Evolutionary conservation across 1,284 basidiomycete genomes (phyloP).

Genomic region (Afroboletus lepidellus): DNA sequence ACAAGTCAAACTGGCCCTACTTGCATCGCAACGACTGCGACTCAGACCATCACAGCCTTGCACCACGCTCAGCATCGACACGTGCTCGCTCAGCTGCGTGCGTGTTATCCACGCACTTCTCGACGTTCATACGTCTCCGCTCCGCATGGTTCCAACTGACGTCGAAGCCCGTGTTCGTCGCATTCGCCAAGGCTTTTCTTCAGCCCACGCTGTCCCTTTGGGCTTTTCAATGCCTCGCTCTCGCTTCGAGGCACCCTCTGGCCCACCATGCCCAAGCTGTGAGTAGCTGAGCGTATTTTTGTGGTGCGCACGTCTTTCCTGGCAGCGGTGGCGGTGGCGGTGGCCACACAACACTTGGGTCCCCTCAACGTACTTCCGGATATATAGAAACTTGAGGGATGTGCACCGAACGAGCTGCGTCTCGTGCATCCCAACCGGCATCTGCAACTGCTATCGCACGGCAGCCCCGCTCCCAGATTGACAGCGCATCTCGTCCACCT

Average conservation of each 20-base stretch:
- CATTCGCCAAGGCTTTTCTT: slow-evolving; percentile 17
- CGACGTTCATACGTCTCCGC: too few species aligned
- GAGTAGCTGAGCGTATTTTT: slow-evolving; percentile 24
- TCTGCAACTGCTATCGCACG: slow-evolving; percentile 14
- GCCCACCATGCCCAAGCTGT: slow-evolving; percentile 2
- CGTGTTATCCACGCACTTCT: slow-evolving; percentile 7
- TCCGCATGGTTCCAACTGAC: too few species aligned
- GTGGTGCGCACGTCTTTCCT: slow-evolving; percentile 6
- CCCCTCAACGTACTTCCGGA: slow-evolving; percentile 13
- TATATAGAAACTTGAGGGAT: slow-evolving; percentile 16
- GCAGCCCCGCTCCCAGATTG: not conserved
- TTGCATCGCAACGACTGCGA: slow-evolving; percentile 13
- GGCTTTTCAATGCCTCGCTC: slow-evolving; percentile 4
- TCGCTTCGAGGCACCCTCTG: not conserved
- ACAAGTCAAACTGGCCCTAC: slow-evolving; percentile 16
- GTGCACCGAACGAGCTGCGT: slow-evolving; percentile 21
- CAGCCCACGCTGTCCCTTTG: slow-evolving; percentile 6
- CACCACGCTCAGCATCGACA: slow-evolving; percentile 21
- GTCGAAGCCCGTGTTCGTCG: slow-evolving; percentile 22
- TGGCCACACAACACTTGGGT: too few species aligned
- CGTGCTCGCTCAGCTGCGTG: slow-evolving; percentile 21
- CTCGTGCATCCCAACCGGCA: slow-evolving; percentile 20
- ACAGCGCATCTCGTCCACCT: slow-evolving; percentile 28
- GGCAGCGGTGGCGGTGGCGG: not conserved
- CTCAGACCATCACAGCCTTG: not conserved